Conservation (phyloP, 495 filamentous ascomycete species). For the Filosporella fistucella region DNA sequence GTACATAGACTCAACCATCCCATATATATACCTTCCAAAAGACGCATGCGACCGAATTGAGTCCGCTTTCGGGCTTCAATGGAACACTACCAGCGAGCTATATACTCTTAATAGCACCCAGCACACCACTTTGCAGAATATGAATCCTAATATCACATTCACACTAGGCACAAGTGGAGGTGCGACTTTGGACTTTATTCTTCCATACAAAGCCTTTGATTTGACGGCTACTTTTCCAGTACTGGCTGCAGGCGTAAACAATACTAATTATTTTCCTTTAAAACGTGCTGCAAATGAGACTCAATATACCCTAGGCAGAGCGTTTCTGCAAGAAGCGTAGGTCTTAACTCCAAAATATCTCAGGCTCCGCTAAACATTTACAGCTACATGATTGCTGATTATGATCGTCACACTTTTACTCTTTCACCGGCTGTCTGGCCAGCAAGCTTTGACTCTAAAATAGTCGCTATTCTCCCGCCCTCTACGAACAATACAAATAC, state of each 20-base stretch:
- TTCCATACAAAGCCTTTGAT: slow-evolving; percentile 53
- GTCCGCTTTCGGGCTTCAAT: slow-evolving; percentile 43
- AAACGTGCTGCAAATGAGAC: slow-evolving; percentile 43
- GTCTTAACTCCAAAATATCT: background rate
- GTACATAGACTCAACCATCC: slow-evolving; percentile 49
- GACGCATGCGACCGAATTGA: slow-evolving; percentile 49
- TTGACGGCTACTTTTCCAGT: slow-evolving; percentile 33
- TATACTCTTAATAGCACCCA: slow-evolving; percentile 46
- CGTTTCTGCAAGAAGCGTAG: slow-evolving; percentile 55
- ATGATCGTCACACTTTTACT: slow-evolving; percentile 18
- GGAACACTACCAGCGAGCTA: slow-evolving; percentile 36
- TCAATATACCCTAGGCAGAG: slow-evolving; percentile 51
- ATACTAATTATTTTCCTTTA: slow-evolving; percentile 47
- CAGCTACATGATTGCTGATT: slow-evolving; percentile 20
- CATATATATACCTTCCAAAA: slow-evolving; percentile 51
- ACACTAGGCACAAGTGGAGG: slow-evolving; percentile 36
- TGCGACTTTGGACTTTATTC: slow-evolving; percentile 37
- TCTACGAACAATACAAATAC: background rate
- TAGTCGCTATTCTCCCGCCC: slow-evolving; percentile 12
- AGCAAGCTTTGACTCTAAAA: background rate
- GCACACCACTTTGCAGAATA: slow-evolving; percentile 33
- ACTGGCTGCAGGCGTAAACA: slow-evolving; percentile 16
- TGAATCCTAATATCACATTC: slow-evolving; percentile 46
- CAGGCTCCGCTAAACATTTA: background rate
- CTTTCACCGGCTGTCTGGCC: slow-evolving; percentile 9